Evolutionary conservation across 2,329 filamentous ascomycete species (phyloP), one percentile per base, ranked within the genome.

Genomic region (Corniculantispora saksenae): DNA sequence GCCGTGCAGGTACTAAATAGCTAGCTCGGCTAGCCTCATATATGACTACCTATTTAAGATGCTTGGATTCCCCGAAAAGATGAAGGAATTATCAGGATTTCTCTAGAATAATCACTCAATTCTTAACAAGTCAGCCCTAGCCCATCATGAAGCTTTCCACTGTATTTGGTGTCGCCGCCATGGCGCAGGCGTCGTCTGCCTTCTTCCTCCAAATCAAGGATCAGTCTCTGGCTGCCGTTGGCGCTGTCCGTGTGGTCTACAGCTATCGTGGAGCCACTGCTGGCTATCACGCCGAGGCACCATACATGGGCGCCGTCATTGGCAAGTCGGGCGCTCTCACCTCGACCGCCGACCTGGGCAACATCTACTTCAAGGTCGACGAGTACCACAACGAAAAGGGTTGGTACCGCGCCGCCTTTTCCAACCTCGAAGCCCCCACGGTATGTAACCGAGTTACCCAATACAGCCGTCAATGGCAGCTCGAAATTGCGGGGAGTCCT

Each of bases 151-250:
- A 64, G 45, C 29, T 64, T 21, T 38, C 53, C 2, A 38, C 2
- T 35, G 17, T 47, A 23, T 29, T 58, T 29, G 43, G 53, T 15
- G 21, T 57, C 32, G 47, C 47, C 25, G 61, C 54, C 13, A 27
- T 59, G 55, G 55, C 55, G n/a, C 62, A 35, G 27, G 55, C 62
- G 6, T 35, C 62, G 9, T 59, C 62, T 0, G 62, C 53, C 55
- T 64, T 64, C 45, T 64, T 64, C 62, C 62, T 64, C 43, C 53
- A 59, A 23, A 51, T 64, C 62, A 64, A 59, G 32, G 55, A 57
- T 45, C 62, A 59, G 43, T 47, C 56, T 8, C 55, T 64, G 12
- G 43, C 62, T 38, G 32, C 15, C 29, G 55, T 64, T 29, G 55
- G 47, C 47, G 48, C 56, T 45, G 62, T 64, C 45, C 62, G 62